Percentiles rank a stretch among this genome's conserved stretches.
Conservation (phyloP, 1,139 yeast species). For the Barnettozyma hawaiiensis region DNA sequence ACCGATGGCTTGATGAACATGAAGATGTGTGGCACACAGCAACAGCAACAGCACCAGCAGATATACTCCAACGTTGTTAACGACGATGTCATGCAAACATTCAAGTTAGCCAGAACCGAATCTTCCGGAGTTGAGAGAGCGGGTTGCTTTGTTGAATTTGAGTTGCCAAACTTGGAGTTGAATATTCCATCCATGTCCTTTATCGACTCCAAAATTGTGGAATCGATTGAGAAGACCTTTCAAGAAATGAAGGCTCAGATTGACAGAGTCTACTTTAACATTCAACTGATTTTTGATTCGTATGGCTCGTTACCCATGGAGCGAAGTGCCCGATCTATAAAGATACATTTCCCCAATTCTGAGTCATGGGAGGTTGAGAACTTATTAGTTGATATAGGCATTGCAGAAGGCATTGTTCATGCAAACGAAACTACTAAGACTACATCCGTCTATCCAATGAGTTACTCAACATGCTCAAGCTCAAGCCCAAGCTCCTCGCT, state of each 20-base stretch:
- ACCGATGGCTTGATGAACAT: constrained; percentile 20
- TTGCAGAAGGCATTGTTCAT: constrained; percentile 44
- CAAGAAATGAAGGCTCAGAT: constrained; percentile 30
- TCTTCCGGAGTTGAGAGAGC: constrained; percentile 31
- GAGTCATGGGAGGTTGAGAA: constrained; percentile 45
- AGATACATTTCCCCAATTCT: constrained; percentile 56
- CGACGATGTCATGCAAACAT: constrained; percentile 16
- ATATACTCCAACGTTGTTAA: background rate
- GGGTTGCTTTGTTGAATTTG: constrained; percentile 53
- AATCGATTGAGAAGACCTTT: constrained; percentile 30
- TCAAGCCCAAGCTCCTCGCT: constrained; percentile 4
- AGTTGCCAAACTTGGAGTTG: constrained; percentile 34
- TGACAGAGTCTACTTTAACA: constrained; percentile 33
- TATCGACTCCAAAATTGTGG: constrained; percentile 42
- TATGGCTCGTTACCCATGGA: constrained; percentile 50
- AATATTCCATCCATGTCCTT: constrained; percentile 45
- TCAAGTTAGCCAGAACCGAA: constrained; percentile 22
- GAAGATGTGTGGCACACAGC: constrained; percentile 9
- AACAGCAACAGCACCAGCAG: background rate
- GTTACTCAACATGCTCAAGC: background rate
- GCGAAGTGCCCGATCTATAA: constrained; percentile 35
- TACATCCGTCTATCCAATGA: background rate
- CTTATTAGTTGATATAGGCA: constrained; percentile 44
- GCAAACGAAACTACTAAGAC: constrained; percentile 23
- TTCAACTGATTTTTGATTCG: constrained; percentile 35